These are phyloP conservation scores for Fraxinus xanthoxyloides DNA, from an alignment of 305 asterid genomes.

Conservation along the genomic window DNA sequence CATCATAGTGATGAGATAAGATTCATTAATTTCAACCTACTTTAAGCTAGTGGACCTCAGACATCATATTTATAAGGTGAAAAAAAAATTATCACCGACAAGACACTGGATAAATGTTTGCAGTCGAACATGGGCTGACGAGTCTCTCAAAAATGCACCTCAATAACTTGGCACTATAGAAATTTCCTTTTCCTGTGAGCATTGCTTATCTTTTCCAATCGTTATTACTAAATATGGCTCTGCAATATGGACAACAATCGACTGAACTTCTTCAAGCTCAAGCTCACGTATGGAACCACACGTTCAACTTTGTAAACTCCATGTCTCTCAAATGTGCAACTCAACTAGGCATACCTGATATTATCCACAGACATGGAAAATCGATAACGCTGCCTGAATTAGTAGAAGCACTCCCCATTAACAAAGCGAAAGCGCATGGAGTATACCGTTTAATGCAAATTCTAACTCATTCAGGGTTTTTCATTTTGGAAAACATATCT, in stretches of 20 bases:
- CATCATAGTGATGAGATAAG: too few species aligned
- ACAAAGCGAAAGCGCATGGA: conserved; percentile 10
- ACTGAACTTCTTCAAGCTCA: not conserved
- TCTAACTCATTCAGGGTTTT: conserved; percentile 21
- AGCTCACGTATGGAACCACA: not conserved
- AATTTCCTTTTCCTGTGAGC: too few species aligned
- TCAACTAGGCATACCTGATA: not conserved
- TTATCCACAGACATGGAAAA: not conserved
- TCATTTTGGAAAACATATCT: not conserved
- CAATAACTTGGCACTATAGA: too few species aligned
- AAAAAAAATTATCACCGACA: too few species aligned
- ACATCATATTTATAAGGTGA: too few species aligned
- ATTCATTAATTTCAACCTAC: too few species aligned
- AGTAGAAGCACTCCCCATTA: conserved; percentile 18
- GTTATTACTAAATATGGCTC: too few species aligned
- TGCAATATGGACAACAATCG: not conserved
- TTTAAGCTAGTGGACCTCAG: too few species aligned
- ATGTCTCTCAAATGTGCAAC: not conserved
- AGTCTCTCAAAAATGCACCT: too few species aligned
- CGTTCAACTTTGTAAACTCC: not conserved
- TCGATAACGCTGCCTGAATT: not conserved
- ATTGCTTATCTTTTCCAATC: too few species aligned
- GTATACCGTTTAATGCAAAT: conserved; percentile 28
- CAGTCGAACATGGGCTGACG: too few species aligned
- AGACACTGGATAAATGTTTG: too few species aligned